phyloP scores from a whole-genome alignment of 2,329 filamentous ascomycete species.

The Emericellopsis cladophorae region DNA sequence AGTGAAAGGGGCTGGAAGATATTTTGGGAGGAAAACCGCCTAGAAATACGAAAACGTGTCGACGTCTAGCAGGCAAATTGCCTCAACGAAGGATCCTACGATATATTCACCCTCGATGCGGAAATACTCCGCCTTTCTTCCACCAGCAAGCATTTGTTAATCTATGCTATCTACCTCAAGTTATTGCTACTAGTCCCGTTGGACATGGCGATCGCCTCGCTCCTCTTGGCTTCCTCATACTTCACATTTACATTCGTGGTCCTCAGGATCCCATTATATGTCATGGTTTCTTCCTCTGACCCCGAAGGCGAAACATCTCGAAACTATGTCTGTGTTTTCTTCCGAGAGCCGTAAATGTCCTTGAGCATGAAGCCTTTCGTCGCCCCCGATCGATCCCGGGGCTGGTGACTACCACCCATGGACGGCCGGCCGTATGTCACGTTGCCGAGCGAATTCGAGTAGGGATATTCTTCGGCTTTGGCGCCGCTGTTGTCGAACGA shows the following conservation, averaged over 20 bases:
- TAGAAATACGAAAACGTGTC: too few relatives aligned
- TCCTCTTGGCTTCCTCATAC: constrained; percentile 3
- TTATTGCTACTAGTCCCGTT: too few relatives aligned
- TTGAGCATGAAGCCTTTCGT: constrained; percentile 8
- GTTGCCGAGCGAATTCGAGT: constrained; percentile 4
- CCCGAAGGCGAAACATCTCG: constrained; percentile 17
- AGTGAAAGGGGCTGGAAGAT: too few relatives aligned
- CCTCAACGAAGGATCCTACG: too few relatives aligned
- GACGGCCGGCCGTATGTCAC: not conserved
- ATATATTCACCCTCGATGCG: too few relatives aligned
- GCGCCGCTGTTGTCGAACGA: constrained; percentile 11
- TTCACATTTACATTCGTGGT: constrained; percentile 8
- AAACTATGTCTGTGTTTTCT: constrained; percentile 16
- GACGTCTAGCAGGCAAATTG: too few relatives aligned
- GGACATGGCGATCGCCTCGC: not conserved
- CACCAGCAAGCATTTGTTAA: too few relatives aligned
- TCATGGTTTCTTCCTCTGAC: constrained; percentile 25
- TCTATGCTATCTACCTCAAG: too few relatives aligned
- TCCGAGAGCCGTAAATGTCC: constrained; percentile 9
- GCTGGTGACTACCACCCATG: not conserved
- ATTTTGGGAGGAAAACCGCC: too few relatives aligned
- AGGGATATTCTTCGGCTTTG: constrained; percentile 1
- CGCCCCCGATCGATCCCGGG: too few relatives aligned
- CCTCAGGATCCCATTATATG: constrained; percentile 23
- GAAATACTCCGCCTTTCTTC: too few relatives aligned